Conservation (phyloP, 306 rosid genomes). For the Castanopsis chinensis region DNA sequence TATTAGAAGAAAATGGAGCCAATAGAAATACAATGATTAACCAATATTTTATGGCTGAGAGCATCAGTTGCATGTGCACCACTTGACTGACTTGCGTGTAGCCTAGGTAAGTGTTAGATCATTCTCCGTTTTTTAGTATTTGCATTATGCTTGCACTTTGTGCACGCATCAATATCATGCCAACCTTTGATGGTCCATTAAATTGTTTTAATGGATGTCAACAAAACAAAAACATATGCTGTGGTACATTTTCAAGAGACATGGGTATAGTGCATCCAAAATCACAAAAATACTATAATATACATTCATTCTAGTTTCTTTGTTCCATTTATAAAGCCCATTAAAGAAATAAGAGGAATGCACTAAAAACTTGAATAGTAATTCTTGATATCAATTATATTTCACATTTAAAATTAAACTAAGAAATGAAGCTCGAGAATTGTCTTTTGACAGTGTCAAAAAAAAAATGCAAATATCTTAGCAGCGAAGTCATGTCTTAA, state of each 20-base stretch:
- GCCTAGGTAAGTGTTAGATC: slow-evolving; percentile 18
- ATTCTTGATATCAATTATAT: background rate
- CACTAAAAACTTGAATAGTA: background rate
- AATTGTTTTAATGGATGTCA: background rate
- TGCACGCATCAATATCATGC: slow-evolving; percentile 2
- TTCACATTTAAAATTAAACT: background rate
- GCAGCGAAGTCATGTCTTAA: too few species aligned
- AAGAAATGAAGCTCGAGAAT: too few species aligned
- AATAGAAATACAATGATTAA: background rate
- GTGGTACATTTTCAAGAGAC: background rate
- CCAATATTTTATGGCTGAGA: slow-evolving; percentile 17
- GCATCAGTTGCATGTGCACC: slow-evolving; percentile 46
- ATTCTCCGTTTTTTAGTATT: background rate
- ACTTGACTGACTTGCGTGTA: slow-evolving; percentile 31
- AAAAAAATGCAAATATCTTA: too few species aligned
- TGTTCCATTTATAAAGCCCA: too few species aligned
- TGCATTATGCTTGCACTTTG: background rate
- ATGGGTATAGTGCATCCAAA: background rate
- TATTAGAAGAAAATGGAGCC: too few species aligned
- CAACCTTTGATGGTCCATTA: background rate
- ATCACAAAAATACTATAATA: background rate
- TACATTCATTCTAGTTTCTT: background rate
- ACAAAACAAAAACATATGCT: background rate
- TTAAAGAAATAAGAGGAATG: too few species aligned
- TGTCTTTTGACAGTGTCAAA: too few species aligned